These are phyloP conservation scores for Phytomonas sp. DNA, from an alignment of 208 protist genomes.

Conservation along the genomic window DNA sequence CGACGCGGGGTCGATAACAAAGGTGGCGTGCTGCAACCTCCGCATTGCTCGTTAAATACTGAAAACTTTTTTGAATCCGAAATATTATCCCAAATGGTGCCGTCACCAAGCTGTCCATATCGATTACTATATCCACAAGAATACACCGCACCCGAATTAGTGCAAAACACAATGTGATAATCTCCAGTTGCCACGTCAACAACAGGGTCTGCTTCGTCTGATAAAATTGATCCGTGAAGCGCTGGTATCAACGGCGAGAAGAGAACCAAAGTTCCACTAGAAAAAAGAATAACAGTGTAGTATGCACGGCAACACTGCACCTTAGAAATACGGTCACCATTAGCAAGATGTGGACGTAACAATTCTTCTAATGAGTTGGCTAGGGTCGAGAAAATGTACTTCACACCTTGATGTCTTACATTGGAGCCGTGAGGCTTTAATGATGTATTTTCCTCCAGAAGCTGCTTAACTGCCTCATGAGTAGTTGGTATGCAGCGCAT, in stretches of 20 bases:
- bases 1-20: conserved; percentile 15
- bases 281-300: conserved; percentile 38
- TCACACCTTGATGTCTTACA: background rate
- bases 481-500: conserved; percentile 1
- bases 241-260: conserved; percentile 20
- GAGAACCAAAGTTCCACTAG: conserved; percentile 32
- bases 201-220: conserved; percentile 15
- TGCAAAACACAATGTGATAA: conserved; percentile 78
- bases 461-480: background rate
- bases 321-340: conserved; percentile 29
- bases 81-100: conserved; percentile 43
- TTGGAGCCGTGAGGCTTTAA: background rate
- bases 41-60: background rate
- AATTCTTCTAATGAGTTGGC: background rate
- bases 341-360: conserved; percentile 7
- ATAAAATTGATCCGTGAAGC: conserved; percentile 12
- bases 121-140: conserved; percentile 69
- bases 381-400: background rate
- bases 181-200: conserved; percentile 66
- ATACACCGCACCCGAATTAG: conserved; percentile 53
- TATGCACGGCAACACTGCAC: conserved; percentile 24
- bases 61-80: background rate
- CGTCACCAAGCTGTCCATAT: conserved; percentile 80
- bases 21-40: conserved; percentile 1
- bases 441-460: background rate